Conservation (phyloP, 106 monocot genomes). For the Acorus gramineus region DNA sequence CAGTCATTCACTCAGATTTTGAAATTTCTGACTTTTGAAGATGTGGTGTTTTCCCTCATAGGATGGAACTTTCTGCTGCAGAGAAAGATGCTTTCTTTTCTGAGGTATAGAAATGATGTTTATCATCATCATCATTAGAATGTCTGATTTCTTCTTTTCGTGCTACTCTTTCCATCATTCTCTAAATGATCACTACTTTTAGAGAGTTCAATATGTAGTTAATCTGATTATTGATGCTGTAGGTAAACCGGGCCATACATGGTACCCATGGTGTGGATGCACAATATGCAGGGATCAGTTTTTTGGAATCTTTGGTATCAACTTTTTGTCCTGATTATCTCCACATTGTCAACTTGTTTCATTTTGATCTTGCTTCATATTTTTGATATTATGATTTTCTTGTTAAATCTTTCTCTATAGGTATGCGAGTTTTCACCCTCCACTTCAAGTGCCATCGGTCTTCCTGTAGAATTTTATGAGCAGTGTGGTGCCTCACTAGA, state of each 20-base stretch:
- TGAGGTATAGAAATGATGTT: constrained; percentile 35
- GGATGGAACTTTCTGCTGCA: constrained; percentile 59
- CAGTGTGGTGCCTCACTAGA: constrained; percentile 65
- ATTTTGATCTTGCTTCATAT: background rate
- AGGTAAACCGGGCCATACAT: constrained; percentile 70
- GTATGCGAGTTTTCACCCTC: constrained; percentile 85
- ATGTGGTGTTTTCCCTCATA: constrained; percentile 7
- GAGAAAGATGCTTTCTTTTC: constrained; percentile 59
- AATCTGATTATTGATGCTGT: constrained; percentile 5
- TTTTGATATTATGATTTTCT: background rate
- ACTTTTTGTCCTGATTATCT: background rate
- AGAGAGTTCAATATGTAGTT: too few relatives aligned
- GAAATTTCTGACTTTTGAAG: background rate
- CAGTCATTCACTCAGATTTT: background rate
- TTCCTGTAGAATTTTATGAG: constrained; percentile 79
- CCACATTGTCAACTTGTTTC: background rate
- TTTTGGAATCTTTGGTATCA: constrained; percentile 81
- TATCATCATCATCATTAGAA: background rate
- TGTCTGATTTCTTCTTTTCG: too few relatives aligned
- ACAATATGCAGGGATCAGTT: constrained; percentile 63
- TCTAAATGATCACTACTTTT: too few relatives aligned
- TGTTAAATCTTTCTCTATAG: constrained; percentile 22
- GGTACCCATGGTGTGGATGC: constrained; percentile 58
- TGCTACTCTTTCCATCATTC: too few relatives aligned
- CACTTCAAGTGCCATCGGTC: constrained; percentile 73